Base-by-base conservation (phyloP, 805 yeast species). In the Pichia ethanolica region DNA sequence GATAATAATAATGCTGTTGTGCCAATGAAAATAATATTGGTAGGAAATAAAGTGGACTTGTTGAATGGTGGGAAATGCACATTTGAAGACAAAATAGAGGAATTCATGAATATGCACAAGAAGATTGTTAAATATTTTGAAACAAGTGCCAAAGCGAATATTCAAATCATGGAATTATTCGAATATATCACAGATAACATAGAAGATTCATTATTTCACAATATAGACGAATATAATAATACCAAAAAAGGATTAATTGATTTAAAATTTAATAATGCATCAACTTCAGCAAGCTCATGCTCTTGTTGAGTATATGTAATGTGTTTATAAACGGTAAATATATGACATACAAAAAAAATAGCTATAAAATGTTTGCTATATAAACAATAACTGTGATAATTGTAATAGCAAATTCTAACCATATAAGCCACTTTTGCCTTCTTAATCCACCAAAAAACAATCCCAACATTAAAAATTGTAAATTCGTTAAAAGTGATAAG, bases 11-110 rank as follows among this genome's bases (percentile, higher is more conserved):
- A 33, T 25, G 50, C 30, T 1, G 34, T 20, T 10, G 33, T 6
- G 10, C n/a, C n/a, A 5, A 62, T 77, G 44, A 54, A 56, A 38
- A 67, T 77, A 5, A 53, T 66, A 9, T 65, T 93, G 9, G 86
- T 91, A 5, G 99, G 98, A 0, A 93, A 89, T 65, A 93, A 93
- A 67, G 58, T 68, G 5, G 99, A 93, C 66, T 64, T 89, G 43
- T 63, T 73, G 20, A 27, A 34, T 34, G 53, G 51, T 13, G 45
- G 52, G 7, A 55, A 51, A 10, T 63, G 67, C 34, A 45, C 42
- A 9, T 60, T 61, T 51, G 55, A 50, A 10, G 56, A 52, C 28
- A 50, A 51, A 35, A 51, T 67, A 1, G 46, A 48, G 7, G 54
- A 54, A 52, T 64, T 53, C 55, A 42, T 66, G 56, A 34, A 58